Percentiles rank a stretch among this genome's conserved stretches.
Evolutionary conservation across 768 basidiomycete genomes (phyloP).

Genomic region (Megacollybia marginata): DNA sequence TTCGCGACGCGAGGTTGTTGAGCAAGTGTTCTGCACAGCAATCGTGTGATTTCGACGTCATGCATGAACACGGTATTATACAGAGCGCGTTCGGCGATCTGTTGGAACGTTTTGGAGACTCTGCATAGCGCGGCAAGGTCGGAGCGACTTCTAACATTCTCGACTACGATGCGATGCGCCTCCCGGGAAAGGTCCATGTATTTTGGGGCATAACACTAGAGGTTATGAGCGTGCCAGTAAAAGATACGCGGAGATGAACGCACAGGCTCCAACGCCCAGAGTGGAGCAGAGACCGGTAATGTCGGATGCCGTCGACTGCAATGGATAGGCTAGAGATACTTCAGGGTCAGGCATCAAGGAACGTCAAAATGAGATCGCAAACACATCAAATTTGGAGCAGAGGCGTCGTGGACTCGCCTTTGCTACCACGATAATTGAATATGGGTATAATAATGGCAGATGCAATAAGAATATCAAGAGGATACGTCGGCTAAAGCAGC

Average conservation of each 20-base stretch:
- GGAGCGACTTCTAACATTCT: conserved; percentile 38
- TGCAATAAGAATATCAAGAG: no score
- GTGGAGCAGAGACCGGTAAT: neutral
- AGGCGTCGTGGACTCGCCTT: no score
- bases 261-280: neutral
- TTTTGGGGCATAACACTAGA: conserved; percentile 33
- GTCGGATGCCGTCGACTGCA: no score
- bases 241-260: conserved; percentile 3
- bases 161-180: conserved; percentile 50
- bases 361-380: no score
- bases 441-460: no score
- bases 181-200: conserved; percentile 57
- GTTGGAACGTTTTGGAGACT: conserved; percentile 49
- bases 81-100: conserved; percentile 47
- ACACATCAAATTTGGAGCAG: no score
- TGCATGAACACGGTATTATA: conserved; percentile 52
- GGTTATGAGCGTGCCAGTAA: neutral
- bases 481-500: no score
- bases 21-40: conserved; percentile 41
- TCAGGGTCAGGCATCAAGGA: no score
- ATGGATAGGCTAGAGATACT: neutral
- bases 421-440: no score
- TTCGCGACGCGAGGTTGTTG: conserved; percentile 37
- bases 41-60: conserved; percentile 28
- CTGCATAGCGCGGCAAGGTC: conserved; percentile 52